Conservation (phyloP, 1,284 basidiomycete genomes). For the Trichosporon sp. region DNA sequence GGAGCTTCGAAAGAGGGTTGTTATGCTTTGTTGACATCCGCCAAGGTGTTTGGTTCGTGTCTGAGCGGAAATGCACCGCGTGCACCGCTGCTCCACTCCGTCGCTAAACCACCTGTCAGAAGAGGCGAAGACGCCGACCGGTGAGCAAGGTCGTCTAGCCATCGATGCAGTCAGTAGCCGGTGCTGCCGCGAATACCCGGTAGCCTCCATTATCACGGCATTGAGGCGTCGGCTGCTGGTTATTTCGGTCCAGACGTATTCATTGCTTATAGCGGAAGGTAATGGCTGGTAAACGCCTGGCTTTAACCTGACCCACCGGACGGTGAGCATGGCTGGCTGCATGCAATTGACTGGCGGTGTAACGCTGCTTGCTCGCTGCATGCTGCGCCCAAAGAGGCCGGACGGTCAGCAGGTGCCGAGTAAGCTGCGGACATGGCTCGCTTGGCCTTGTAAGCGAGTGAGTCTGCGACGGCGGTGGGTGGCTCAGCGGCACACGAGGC, state of each 20-base stretch:
- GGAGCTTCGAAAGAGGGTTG: constrained; percentile 8
- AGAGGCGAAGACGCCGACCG: background rate
- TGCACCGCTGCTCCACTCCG: background rate
- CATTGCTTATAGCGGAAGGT: background rate
- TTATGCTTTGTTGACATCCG: background rate
- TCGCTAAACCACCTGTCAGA: background rate
- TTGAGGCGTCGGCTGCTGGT: background rate
- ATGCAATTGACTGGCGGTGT: background rate
- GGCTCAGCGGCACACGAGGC: background rate
- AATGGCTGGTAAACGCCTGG: background rate
- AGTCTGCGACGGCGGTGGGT: background rate
- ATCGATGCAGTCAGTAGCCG: background rate
- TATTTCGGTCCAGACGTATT: background rate
- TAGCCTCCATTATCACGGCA: background rate
- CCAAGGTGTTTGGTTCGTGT: background rate
- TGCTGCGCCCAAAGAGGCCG: background rate
- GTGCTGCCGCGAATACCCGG: background rate
- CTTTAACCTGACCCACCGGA: background rate
- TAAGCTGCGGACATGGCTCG: background rate
- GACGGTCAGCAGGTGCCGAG: background rate
- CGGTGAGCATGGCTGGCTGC: background rate
- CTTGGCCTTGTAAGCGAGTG: background rate
- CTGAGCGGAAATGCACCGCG: background rate
- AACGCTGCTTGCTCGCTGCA: background rate
- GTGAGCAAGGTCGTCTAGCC: background rate